Evolutionary conservation across 2,329 filamentous ascomycete genomes (phyloP).

Genomic region (Passalora sequoiae): DNA sequence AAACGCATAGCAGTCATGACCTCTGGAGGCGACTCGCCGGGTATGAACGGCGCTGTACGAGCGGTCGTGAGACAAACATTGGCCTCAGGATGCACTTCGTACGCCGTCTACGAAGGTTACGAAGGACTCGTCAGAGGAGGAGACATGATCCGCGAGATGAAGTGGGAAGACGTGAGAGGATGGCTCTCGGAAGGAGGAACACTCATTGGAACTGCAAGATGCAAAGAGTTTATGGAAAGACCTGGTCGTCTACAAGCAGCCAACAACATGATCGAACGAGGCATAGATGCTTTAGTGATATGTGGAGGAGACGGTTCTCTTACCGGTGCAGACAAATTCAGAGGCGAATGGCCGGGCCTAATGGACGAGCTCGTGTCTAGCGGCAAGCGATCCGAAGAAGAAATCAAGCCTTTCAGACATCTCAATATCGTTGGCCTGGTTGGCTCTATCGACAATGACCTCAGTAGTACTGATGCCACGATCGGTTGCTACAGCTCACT

Average conservation of each 20-base stretch:
- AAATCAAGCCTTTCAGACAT: constrained; percentile 71
- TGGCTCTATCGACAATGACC: constrained; percentile 96
- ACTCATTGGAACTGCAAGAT: constrained; percentile 89
- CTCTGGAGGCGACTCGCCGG: constrained; percentile 86
- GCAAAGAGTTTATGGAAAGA: constrained; percentile 86
- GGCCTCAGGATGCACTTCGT: constrained; percentile 56
- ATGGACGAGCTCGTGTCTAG: constrained; percentile 75
- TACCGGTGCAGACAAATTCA: constrained; percentile 91
- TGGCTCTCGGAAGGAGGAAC: constrained; percentile 93
- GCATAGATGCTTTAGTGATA: constrained; percentile 93
- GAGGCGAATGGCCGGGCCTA: constrained; percentile 84
- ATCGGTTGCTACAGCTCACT: constrained; percentile 96
- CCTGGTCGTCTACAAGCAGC: constrained; percentile 76
- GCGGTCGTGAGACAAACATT: constrained; percentile 90
- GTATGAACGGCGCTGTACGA: constrained; percentile 88
- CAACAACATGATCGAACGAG: constrained; percentile 87
- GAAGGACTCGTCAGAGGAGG: constrained; percentile 89
- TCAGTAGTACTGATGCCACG: constrained; percentile 93
- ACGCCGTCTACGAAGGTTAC: constrained; percentile 76
- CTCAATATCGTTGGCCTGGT: constrained; percentile 96
- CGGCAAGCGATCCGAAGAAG: constrained; percentile 63
- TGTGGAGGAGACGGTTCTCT: constrained; percentile 95
- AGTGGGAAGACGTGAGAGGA: constrained; percentile 90
- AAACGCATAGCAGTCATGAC: constrained; percentile 84
- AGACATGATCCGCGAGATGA: constrained; percentile 78